Percentiles rank a stretch among this genome's conserved stretches.
Conservation (phyloP, 257 asterid genomes). For the Solanum microdontum region DNA sequence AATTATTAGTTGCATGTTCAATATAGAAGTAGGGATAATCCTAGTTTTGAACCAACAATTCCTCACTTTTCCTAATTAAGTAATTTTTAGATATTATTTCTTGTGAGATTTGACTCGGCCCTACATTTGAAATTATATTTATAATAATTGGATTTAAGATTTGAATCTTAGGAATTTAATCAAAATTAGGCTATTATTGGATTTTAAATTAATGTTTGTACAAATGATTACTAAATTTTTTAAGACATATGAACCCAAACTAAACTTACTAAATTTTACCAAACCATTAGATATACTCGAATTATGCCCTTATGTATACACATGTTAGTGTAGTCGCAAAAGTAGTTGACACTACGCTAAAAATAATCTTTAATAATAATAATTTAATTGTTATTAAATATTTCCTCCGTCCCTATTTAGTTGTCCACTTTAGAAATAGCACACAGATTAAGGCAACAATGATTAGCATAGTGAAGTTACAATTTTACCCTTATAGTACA, state of each 20-base stretch:
- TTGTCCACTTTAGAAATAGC: no score
- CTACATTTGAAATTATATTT: not conserved
- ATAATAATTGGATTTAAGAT: not conserved
- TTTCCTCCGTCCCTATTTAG: rapidly evolving
- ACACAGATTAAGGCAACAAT: no score
- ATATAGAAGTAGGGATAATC: not conserved
- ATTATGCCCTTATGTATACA: not conserved
- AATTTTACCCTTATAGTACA: no score
- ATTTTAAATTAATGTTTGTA: not conserved
- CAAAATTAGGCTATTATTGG: not conserved
- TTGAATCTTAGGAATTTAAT: not conserved
- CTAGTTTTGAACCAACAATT: not conserved
- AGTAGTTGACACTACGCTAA: not conserved
- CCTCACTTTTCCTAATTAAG: not conserved
- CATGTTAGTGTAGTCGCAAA: not conserved
- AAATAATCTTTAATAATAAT: no score
- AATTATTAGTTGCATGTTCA: not conserved
- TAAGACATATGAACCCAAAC: not conserved
- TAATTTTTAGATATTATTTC: not conserved
- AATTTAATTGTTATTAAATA: no score
- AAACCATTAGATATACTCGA: not conserved
- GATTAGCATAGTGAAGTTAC: no score
- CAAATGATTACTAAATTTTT: not conserved
- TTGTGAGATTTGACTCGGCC: not conserved
- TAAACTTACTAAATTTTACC: not conserved